Evolutionary conservation across 306 rosid genomes (phyloP), one percentile per base, ranked within the genome.

Genomic region (Trifolium fragiferum): DNA sequence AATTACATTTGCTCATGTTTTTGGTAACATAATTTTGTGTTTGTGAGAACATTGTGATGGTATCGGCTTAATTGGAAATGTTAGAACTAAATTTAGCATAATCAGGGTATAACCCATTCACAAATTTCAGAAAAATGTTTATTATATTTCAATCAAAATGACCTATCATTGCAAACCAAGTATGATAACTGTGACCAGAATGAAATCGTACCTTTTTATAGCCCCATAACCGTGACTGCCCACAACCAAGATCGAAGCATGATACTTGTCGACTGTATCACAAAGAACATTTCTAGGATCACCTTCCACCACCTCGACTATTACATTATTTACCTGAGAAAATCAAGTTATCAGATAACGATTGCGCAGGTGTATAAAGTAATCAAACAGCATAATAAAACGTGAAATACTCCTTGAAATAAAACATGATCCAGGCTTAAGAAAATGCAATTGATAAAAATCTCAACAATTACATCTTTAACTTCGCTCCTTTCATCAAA

Each of bases 211-310:
- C 98, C 98, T 89, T 84, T 89, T 90, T 27, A 93, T 64, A 62
- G 89, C 91, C 16, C 97, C 97, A 75, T 92, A 86, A 49, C 93
- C 96, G 73, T 89, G 93, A 78, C 96, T 92, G 2, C 97, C 97
- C 70, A 89, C 85, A 59, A 92, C 91, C 86, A 92, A 77, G 16
- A 89, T 8, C 15, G 96, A 77, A 35, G 97, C 97, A 27, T 70
- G 89, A 81, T 92, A 74, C 47, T 70, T 89, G 5, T 83, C 91
- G 68, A 87, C 97, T 9, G 85, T 84, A 4, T 92, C 90, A 25
- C 96, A 89, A 0, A 92, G 83, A 75, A 88, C 93, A 73, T 87
- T 84, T 80, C 91, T 85, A 8, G 91, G 80, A 76, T 92, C 97
- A 37, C 97, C 97, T 78, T 89, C 93, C 50, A 80, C 78, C 67